Base-by-base conservation (phyloP, 257 asterid genomes). In the Jasminum sambac region DNA sequence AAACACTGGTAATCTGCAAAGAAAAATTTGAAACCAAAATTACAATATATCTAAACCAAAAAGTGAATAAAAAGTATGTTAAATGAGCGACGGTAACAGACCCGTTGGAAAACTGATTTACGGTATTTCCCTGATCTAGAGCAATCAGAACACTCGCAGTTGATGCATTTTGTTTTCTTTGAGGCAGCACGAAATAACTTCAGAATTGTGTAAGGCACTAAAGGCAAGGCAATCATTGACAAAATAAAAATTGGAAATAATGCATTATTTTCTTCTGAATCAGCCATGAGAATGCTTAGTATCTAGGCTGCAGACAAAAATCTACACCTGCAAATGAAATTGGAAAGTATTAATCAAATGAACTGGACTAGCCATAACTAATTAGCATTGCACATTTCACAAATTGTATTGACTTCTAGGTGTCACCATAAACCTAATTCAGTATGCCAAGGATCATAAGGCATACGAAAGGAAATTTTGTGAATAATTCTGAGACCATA, bases 91-190 rank as follows among this genome's bases (percentile, higher is more conserved):
- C 11, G 26, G 71, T 19, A 62, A 71, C 81, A 8, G 48, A 94
- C 99, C 90, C 84, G 67, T 50, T 77, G 80, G 63, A 77, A 63
- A 25, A 84, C 72, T 30, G 97, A 83, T 75, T 86, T 86, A 43
- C 59, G 86, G 81, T 94, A 83, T 83, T 94, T 94, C 57, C 95
- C 96, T 8, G 99, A 87, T 66, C 75, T 86, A 24, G 76, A 63
- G 43, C 99, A 94, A 69, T 80, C 92, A 59, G 97, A 89, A 80
- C 99, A 91, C 59, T 70, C 90, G 66, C 99, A 94, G 74, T 89
- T 89, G 86, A 82, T 86, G 70, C 74, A 83, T 84, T 76, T 85
- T 26, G 77, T 79, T 81, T 86, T 85, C 87, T 84, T 82, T 16
- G 97, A 76, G 77, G 83, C 77, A 66, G 89, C 96, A 65, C 84